Conservation (phyloP, 1,139 yeast genomes). For the Geotrichum candidum region DNA sequence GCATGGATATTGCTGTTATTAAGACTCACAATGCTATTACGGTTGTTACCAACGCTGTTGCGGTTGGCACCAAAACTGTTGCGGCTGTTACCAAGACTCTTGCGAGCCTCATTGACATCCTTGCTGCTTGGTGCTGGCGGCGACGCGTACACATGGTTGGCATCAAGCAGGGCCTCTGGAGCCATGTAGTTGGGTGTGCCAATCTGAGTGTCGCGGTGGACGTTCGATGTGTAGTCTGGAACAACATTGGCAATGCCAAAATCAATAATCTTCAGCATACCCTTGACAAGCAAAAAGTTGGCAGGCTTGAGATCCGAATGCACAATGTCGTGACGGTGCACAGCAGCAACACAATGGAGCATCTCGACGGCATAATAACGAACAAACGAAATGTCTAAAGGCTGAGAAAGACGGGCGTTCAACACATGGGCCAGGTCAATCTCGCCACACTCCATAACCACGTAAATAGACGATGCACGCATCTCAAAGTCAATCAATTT, state of each 20-base stretch:
- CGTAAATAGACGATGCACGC: conserved; percentile 54
- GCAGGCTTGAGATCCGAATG: conserved; percentile 97
- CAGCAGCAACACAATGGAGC: conserved; percentile 77
- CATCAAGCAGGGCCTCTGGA: conserved; percentile 83
- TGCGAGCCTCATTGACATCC: neutral
- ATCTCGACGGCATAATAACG: conserved; percentile 77
- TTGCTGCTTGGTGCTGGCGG: conserved; percentile 18
- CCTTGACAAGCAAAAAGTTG: conserved; percentile 81
- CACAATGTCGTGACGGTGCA: conserved; percentile 81
- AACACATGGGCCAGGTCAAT: conserved; percentile 82
- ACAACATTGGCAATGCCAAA: conserved; percentile 95
- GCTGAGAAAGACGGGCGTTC: conserved; percentile 45
- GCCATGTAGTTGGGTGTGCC: conserved; percentile 99
- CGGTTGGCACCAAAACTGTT: no score
- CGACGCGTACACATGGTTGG: conserved; percentile 33
- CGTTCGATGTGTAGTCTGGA: conserved; percentile 85
- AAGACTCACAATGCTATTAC: conserved; percentile 12
- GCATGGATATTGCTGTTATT: conserved; percentile 16
- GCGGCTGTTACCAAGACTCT: no score
- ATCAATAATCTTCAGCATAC: conserved; percentile 80
- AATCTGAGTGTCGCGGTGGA: conserved; percentile 83
- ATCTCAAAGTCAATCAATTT: conserved; percentile 68
- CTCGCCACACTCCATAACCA: conserved; percentile 96
- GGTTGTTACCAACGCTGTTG: neutral
- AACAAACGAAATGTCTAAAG: conserved; percentile 72